Base-by-base conservation (phyloP, 2,329 filamentous ascomycete species). In the Beauveria brongniartii region DNA sequence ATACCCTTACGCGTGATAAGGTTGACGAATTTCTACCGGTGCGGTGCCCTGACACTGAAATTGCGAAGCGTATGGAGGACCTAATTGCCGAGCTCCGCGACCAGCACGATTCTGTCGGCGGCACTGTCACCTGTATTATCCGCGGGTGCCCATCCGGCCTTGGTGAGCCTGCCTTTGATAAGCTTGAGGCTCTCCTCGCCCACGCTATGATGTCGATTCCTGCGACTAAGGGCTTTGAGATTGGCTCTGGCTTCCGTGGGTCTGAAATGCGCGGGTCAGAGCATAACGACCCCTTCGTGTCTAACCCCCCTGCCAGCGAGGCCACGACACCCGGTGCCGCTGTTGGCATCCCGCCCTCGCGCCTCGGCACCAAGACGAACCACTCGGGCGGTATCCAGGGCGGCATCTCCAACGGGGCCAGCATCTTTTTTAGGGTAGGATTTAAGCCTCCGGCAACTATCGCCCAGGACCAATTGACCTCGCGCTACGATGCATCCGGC, bases 361-460 rank as follows among this genome's bases (percentile, higher is more conserved):
- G 80, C 64, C 82, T 97, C 57, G 88, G 86, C 9, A 97, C 93
- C 61, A 90, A 89, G 78, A 97, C 93, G 28, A 97, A 97, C 80
- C 92, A 96, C 80, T 93, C 89, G 2, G 93, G 93, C 14, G 94
- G 93, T 65, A 91, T 97, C 67, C 93, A 97, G 78, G 94, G 93
- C 48, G 93, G 93, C 57, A 97, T 97, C 75, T 88, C 89, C 56
- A 97, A 97, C 74, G 94, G 93, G 62, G 90, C 91, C 43, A 88
- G 87, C 62, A 91, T 97, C 77, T 97, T 94, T 82, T 97, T 97
- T 84, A 86, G 89, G 56, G 88, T 96, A 5, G 93, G 85, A n/a
- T 97, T 97, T 85, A 97, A 97, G 82, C 90, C 93, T 10, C 87
- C 93, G 3, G 92, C 93, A 37, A 97, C 94, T 3, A 97, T 97